Conservation (phyloP, 768 basidiomycete genomes). For the Suillus subluteus region DNA sequence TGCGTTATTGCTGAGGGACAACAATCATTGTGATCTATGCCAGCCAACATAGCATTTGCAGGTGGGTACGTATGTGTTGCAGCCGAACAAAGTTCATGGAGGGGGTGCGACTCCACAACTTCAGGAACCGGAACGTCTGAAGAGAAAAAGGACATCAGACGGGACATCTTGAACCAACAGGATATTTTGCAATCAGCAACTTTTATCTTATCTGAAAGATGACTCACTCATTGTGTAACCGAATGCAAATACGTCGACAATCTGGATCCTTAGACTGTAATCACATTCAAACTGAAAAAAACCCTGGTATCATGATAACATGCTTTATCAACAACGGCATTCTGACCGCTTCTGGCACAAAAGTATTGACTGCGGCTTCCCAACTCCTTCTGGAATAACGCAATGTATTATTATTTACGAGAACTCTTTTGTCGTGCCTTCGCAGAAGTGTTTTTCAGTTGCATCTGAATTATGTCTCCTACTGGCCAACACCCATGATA, state of each 20-base stretch:
- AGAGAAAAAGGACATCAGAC: neutral
- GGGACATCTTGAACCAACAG: neutral
- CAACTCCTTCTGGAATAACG: too few species aligned
- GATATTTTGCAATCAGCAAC: neutral
- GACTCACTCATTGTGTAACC: neutral
- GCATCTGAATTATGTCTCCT: conserved; percentile 5
- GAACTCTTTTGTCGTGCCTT: neutral
- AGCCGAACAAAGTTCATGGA: neutral
- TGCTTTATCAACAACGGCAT: too few species aligned
- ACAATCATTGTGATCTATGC: too few species aligned
- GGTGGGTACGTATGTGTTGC: neutral
- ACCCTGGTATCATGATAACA: too few species aligned
- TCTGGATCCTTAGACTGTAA: too few species aligned
- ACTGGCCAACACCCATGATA: conserved; percentile 11
- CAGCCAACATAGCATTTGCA: too few species aligned
- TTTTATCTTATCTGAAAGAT: neutral
- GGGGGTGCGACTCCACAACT: neutral
- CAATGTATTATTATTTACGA: too few species aligned
- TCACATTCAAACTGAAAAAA: too few species aligned
- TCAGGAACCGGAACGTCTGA: neutral
- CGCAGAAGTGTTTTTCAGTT: neutral
- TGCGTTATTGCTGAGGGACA: neutral
- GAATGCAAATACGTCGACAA: neutral
- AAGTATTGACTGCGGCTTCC: too few species aligned
- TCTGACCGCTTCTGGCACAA: too few species aligned